Evolutionary conservation across 1,284 basidiomycete species (phyloP).

Genomic region (Cutaneotrichosporon cavernicola): DNA sequence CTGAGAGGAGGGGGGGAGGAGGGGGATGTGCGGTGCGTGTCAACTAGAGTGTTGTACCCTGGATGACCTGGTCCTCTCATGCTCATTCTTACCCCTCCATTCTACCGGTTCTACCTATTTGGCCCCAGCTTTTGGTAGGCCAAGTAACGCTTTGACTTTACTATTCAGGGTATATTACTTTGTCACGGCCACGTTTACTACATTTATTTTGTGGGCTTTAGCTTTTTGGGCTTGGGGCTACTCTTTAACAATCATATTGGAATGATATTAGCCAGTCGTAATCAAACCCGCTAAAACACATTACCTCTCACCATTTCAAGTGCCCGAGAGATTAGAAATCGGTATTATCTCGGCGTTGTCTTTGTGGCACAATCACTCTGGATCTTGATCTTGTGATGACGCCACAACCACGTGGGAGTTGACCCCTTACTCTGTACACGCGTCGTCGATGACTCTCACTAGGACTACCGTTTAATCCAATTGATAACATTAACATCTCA

Average conservation of each 20-base stretch:
- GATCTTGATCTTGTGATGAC: not conserved
- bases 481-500: too few relatives aligned
- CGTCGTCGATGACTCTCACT: conserved; percentile 7
- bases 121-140: not conserved
- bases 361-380: not conserved
- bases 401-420: not conserved
- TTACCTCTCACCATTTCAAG: not conserved
- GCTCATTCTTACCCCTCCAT: not conserved
- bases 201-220: too few relatives aligned
- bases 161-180: not conserved
- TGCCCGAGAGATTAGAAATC: not conserved
- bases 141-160: not conserved
- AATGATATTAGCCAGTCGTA: too few relatives aligned
- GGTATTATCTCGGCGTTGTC: not conserved
- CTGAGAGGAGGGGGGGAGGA: too few relatives aligned
- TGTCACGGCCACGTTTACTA: not conserved
- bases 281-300: not conserved
- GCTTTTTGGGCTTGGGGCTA: too few relatives aligned
- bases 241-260: too few relatives aligned
- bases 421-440: conserved; percentile 2
- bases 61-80: not conserved
- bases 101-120: too few relatives aligned
- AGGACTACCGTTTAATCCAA: not conserved
- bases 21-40: not conserved
- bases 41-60: not conserved